Conservation (phyloP, 495 filamentous ascomycete genomes). For the Aspergillus sclerotioniger region DNA sequence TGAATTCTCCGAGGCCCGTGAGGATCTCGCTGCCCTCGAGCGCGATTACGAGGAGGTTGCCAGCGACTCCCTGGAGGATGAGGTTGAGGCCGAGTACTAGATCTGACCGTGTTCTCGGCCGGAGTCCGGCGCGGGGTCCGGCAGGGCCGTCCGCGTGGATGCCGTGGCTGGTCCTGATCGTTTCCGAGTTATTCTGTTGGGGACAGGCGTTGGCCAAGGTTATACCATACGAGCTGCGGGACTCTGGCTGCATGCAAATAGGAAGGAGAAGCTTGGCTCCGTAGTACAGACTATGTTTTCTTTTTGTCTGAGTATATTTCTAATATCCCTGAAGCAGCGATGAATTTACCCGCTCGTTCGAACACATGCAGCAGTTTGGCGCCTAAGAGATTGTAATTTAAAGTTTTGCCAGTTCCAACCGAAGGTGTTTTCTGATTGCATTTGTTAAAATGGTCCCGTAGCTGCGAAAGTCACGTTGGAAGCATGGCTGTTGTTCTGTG, state of each 20-base stretch:
- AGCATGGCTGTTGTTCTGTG: no score
- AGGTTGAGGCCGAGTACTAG: slow-evolving; percentile 95
- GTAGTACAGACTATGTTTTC: slow-evolving; percentile 42
- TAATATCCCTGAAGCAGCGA: slow-evolving; percentile 49
- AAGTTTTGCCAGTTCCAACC: background rate
- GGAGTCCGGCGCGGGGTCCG: slow-evolving; percentile 12
- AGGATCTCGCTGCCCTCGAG: slow-evolving; percentile 96
- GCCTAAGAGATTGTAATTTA: slow-evolving; percentile 2
- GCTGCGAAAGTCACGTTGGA: no score
- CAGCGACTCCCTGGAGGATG: slow-evolving; percentile 87
- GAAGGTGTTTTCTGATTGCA: background rate
- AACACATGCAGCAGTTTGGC: slow-evolving; percentile 12
- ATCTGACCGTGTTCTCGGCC: slow-evolving; percentile 28
- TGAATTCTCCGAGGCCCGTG: slow-evolving; percentile 98
- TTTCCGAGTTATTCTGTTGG: slow-evolving; percentile 26
- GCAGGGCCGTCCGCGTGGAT: slow-evolving; percentile 7
- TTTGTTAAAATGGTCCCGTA: no score
- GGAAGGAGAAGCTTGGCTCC: slow-evolving; percentile 39
- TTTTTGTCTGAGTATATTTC: slow-evolving; percentile 48
- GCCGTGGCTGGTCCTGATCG: slow-evolving; percentile 14
- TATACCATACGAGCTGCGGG: slow-evolving; percentile 27
- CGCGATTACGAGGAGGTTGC: slow-evolving; percentile 99
- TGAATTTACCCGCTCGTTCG: slow-evolving; percentile 44
- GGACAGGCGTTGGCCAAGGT: slow-evolving; percentile 25
- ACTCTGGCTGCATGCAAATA: slow-evolving; percentile 43